phyloP scores from a whole-genome alignment of 2,329 filamentous ascomycete species.

The Coniochaeta prunicola region DNA sequence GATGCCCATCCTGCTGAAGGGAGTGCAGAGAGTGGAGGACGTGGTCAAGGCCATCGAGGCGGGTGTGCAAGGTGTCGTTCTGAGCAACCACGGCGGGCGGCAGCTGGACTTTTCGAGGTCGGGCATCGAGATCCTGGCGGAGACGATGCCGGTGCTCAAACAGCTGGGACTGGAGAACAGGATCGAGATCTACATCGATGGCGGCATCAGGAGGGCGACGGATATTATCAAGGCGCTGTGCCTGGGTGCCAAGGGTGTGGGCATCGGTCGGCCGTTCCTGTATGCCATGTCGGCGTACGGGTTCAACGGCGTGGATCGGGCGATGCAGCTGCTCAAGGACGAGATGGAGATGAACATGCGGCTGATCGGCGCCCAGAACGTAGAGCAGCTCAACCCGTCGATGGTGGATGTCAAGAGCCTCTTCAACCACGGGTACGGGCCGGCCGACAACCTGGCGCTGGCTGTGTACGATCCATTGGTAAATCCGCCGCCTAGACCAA shows the following conservation, averaged over 20 bases:
- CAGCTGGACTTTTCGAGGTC: slow-evolving; percentile 90
- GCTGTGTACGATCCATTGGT: slow-evolving; percentile 48
- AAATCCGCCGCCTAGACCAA: slow-evolving; percentile 41
- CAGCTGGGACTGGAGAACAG: slow-evolving; percentile 64
- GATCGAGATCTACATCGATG: slow-evolving; percentile 87
- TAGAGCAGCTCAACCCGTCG: slow-evolving; percentile 73
- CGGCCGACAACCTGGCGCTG: slow-evolving; percentile 38
- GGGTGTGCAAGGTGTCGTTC: slow-evolving; percentile 81
- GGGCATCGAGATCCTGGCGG: slow-evolving; percentile 81
- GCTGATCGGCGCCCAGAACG: slow-evolving; percentile 68
- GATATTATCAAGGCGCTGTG: slow-evolving; percentile 95
- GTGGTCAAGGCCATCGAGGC: slow-evolving; percentile 78
- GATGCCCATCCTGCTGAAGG: slow-evolving; percentile 95
- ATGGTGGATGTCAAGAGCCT: slow-evolving; percentile 74
- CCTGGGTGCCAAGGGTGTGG: slow-evolving; percentile 84
- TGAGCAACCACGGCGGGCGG: slow-evolving; percentile 92
- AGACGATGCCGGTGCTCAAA: slow-evolving; percentile 83
- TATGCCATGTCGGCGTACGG: slow-evolving; percentile 96
- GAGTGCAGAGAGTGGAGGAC: slow-evolving; percentile 92
- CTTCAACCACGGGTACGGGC: slow-evolving; percentile 40
- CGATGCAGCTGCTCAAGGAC: slow-evolving; percentile 88
- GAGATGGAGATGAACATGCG: slow-evolving; percentile 99
- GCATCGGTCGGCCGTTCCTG: slow-evolving; percentile 89
- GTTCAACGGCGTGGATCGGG: slow-evolving; percentile 75
- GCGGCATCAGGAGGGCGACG: slow-evolving; percentile 80